Conservation (phyloP, 371 early-diverging fungal species). For the Mucor circinelloides region DNA sequence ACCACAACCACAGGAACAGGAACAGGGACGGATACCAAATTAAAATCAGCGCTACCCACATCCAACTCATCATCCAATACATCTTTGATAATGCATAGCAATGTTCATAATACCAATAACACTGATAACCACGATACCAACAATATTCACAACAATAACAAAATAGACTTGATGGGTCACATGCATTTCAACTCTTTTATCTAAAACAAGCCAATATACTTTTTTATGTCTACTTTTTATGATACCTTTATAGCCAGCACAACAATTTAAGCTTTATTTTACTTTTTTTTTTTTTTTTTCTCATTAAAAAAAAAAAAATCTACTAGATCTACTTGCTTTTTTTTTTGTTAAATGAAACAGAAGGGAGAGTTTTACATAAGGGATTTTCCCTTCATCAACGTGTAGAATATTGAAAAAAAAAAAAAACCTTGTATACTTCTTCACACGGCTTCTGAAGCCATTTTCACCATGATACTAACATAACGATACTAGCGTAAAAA, state of each 20-base stretch:
- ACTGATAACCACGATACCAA: not conserved
- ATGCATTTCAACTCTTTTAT: not conserved
- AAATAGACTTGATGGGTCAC: slow-evolving; percentile 4
- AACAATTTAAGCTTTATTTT: not conserved
- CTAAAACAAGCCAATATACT: not conserved
- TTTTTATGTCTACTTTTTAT: not conserved
- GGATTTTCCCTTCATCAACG: not conserved
- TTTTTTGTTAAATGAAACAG: not conserved
- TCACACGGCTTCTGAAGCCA: not conserved
- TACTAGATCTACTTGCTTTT: not conserved
- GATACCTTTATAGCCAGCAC: not conserved
- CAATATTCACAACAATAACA: not conserved
- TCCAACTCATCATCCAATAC: not conserved
- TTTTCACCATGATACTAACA: not conserved
- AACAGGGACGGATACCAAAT: not conserved
- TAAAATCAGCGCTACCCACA: not conserved
- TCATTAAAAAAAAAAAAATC: too few relatives aligned
- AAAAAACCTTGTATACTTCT: not conserved
- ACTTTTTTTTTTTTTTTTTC: too few relatives aligned
- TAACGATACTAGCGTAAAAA: not conserved
- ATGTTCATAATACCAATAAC: not conserved
- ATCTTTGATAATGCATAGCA: not conserved
- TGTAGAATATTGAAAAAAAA: not conserved
- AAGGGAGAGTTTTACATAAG: not conserved
- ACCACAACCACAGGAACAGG: not conserved